A percentile compares a stretch with the other conserved stretches of the same genome.
phyloP scores from a whole-genome alignment of 768 basidiomycete genomes.

The Leccinellum rugosiceps region DNA sequence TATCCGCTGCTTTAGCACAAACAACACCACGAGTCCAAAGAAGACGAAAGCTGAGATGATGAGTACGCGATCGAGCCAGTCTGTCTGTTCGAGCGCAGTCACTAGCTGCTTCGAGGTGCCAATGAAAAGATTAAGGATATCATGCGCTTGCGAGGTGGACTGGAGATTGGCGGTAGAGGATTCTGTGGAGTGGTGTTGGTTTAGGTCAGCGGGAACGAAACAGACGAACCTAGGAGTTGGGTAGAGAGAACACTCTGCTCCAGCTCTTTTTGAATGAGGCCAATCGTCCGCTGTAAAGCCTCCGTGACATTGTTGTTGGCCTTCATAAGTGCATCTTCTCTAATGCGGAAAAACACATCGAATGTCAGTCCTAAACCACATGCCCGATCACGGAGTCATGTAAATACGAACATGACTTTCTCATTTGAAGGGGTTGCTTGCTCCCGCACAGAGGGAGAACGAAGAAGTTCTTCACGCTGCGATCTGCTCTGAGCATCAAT shows the following conservation, averaged over 20 bases:
- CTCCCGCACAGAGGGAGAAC: constrained; percentile 47
- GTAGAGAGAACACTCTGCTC: constrained; percentile 82
- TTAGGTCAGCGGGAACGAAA: background rate
- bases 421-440: constrained; percentile 44
- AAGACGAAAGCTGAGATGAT: constrained; percentile 77
- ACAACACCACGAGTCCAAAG: constrained; percentile 80
- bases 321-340: constrained; percentile 84
- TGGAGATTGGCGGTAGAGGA: constrained; percentile 74
- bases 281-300: constrained; percentile 78
- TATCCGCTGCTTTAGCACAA: constrained; percentile 85
- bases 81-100: constrained; percentile 82
- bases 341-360: constrained; percentile 23
- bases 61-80: constrained; percentile 88
- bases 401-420: constrained; percentile 55
- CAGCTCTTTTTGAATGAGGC: constrained; percentile 87
- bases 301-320: constrained; percentile 89
- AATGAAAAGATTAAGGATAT: constrained; percentile 67
- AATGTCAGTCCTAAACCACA: background rate
- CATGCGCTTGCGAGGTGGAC: constrained; percentile 73
- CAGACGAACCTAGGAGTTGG: constrained; percentile 73
- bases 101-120: constrained; percentile 81
- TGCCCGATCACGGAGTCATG: background rate
- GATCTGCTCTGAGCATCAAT: constrained; percentile 62
- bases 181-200: constrained; percentile 41
- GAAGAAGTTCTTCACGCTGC: constrained; percentile 67